phyloP scores from a whole-genome alignment of 441 rosid species.

The Capsella rubella region DNA sequence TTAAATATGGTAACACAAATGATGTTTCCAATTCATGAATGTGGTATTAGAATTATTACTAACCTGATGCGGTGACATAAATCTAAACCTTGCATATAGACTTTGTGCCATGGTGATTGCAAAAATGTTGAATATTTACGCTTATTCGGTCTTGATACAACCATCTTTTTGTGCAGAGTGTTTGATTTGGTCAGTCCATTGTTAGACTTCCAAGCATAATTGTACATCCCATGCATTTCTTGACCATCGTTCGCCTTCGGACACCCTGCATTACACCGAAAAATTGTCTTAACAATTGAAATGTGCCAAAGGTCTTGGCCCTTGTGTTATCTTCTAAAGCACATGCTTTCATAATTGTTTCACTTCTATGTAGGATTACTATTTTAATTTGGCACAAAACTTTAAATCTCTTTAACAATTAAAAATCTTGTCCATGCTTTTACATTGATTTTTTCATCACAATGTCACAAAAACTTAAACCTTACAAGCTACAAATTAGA shows the following conservation, averaged over 20 bases:
- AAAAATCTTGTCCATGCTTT: too few species aligned
- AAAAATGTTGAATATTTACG: slow-evolving; percentile 26
- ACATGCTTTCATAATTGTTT: too few species aligned
- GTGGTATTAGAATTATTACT: background rate
- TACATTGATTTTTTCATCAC: too few species aligned
- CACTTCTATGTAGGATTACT: too few species aligned
- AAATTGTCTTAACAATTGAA: too few species aligned
- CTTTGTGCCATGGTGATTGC: slow-evolving; percentile 35
- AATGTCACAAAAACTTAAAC: too few species aligned
- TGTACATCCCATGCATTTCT: background rate
- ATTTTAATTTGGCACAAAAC: too few species aligned
- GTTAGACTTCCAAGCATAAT: background rate
- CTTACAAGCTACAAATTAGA: too few species aligned
- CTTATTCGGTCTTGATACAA: slow-evolving; percentile 23
- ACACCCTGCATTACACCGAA: background rate
- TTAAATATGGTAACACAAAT: background rate
- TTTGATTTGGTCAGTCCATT: background rate
- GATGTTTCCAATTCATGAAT: background rate
- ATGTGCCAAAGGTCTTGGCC: too few species aligned
- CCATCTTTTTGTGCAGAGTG: slow-evolving; percentile 16
- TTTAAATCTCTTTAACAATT: too few species aligned
- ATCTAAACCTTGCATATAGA: slow-evolving; percentile 7
- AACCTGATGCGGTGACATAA: slow-evolving; percentile 27
- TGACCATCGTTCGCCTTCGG: background rate
- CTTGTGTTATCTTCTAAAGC: too few species aligned